Base-by-base conservation (phyloP, 2,329 filamentous ascomycete genomes). In the Fusarium sp. region DNA sequence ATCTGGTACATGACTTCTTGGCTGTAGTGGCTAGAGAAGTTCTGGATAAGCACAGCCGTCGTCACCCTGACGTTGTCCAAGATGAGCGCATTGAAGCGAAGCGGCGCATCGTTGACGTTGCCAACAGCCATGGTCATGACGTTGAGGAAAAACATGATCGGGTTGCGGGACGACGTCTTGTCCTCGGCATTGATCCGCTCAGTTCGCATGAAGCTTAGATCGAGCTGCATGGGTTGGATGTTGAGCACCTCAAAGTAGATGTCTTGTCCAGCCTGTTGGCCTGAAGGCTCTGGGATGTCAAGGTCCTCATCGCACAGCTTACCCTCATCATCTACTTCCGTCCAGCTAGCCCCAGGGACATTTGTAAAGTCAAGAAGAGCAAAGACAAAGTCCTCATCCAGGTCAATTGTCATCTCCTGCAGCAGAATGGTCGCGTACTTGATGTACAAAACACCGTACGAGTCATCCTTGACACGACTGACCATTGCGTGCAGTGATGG, bases 91-190 rank as follows among this genome's bases (percentile, higher is more conserved):
- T 98, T 99, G 74, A 99, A 88, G 43, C 92, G 89, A 49, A 99
- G 88, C 0, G 95, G 96, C 7, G 95, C 95, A 77, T 99, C 96
- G 71, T 99, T 99, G 81, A 99, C 92, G 71, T 99, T 99, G 64
- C 95, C 95, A 71, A 99, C 95, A 12, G 95, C 96, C 95, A 99
- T 99, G 1, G 96, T 98, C 81, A 99, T 88, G 67, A 98, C 92
- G 73, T 99, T 98, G 75, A 98, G 88, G 74, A 97, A 93, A 80
- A 98, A 99, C 93, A 98, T 98, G 75, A 99, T 84, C 1, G 96
- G 96, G 73, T 97, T 99, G 38, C 87, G 88, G 2, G 92, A 92
- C 12, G 92, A 92, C 42, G 93, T 91, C 69, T 95, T 96, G 75
- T 98, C 93, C 75, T 98, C 94, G 3, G 92, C 94, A 65, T 99